Percentiles rank a stretch among this genome's conserved stretches.
Conservation (phyloP, 2,329 filamentous ascomycete species). For the Cercospora sp. region DNA sequence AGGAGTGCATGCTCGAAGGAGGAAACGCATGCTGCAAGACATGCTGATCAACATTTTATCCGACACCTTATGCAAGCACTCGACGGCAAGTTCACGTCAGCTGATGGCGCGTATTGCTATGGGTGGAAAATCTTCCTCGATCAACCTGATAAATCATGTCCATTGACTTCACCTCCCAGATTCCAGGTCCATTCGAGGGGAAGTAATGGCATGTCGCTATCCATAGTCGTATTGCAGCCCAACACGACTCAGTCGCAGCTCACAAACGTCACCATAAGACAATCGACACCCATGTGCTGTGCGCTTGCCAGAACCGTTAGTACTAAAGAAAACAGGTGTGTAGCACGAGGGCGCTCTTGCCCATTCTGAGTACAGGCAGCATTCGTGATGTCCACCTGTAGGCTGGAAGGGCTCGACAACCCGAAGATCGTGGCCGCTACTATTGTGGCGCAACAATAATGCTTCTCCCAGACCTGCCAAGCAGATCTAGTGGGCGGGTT, state of each 20-base stretch:
- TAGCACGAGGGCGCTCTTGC: neutral
- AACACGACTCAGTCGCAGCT: neutral
- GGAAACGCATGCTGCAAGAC: conserved; percentile 9
- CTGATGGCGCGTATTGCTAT: neutral
- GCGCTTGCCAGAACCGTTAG: neutral
- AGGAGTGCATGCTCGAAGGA: conserved; percentile 6
- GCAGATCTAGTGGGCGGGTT: neutral
- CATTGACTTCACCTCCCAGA: neutral
- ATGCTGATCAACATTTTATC: conserved; percentile 6
- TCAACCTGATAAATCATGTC: neutral
- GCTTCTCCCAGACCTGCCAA: neutral
- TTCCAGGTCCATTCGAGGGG: neutral
- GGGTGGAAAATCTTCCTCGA: neutral
- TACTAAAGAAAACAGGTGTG: neutral
- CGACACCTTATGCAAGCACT: neutral
- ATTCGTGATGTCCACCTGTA: neutral
- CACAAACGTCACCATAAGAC: neutral
- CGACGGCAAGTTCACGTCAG: neutral
- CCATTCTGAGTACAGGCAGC: neutral
- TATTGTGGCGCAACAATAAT: neutral
- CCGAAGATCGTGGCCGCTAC: neutral
- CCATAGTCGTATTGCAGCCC: neutral
- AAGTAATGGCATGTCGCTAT: neutral
- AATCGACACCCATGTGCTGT: neutral
- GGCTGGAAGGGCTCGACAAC: neutral